phyloP scores from a whole-genome alignment of 148 eudicot genomes.

The Arctostaphylos glauca region DNA sequence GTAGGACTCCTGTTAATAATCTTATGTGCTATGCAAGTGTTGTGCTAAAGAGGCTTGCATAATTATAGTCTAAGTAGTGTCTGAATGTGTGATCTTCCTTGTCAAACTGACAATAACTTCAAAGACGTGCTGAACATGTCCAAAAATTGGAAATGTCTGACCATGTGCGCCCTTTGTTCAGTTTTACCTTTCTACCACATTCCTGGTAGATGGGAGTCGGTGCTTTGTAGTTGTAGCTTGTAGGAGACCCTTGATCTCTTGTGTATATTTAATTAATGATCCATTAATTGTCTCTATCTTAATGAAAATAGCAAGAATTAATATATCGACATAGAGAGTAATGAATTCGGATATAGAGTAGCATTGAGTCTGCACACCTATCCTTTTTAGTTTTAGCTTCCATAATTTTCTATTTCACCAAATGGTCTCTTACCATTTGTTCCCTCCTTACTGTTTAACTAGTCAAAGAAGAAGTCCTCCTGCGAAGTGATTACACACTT shows the following conservation, averaged over 20 bases:
- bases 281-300: no score
- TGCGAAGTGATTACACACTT: no score
- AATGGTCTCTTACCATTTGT: no score
- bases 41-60: not conserved
- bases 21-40: not conserved
- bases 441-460: no score
- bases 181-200: not conserved
- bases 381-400: no score
- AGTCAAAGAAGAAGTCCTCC: no score
- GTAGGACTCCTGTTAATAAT: not conserved
- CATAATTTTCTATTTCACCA: no score
- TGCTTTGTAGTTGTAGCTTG: constrained; percentile 4
- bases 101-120: not conserved
- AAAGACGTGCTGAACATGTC: not conserved
- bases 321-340: no score
- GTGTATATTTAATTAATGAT: not conserved
- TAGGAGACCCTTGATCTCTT: not conserved
- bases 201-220: not conserved
- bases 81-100: not conserved
- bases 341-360: no score
- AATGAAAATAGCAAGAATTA: no score
- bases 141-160: not conserved
- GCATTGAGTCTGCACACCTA: no score
- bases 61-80: not conserved
- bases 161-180: not conserved